These are phyloP conservation scores for Neurospora sp. DNA, from an alignment of 495 filamentous ascomycete species.

Conservation along the genomic window DNA sequence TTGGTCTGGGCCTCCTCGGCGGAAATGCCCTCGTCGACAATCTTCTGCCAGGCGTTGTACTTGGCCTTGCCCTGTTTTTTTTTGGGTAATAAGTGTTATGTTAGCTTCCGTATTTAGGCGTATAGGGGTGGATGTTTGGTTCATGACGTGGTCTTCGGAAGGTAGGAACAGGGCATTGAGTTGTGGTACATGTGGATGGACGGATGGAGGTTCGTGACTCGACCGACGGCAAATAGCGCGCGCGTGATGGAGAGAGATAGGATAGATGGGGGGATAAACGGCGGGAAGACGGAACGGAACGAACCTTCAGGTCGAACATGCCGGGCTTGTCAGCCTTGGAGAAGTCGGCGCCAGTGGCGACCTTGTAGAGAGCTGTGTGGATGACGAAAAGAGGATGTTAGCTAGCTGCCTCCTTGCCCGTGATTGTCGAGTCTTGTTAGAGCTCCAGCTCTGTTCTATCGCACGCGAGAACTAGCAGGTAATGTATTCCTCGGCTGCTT, in stretches of 20 bases:
- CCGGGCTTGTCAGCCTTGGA: slow-evolving; percentile 31
- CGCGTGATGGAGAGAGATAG: neutral
- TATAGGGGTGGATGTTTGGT: slow-evolving; percentile 32
- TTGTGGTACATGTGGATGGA: neutral
- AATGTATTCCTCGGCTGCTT: neutral
- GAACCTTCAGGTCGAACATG: slow-evolving; percentile 50
- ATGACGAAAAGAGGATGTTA: neutral
- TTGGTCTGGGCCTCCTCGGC: slow-evolving; percentile 56
- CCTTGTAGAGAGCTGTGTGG: slow-evolving; percentile 44
- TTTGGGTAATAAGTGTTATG: neutral
- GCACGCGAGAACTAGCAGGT: neutral
- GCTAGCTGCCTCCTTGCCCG: neutral
- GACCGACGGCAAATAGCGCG: neutral
- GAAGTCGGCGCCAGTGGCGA: slow-evolving; percentile 40
- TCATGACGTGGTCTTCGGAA: slow-evolving; percentile 34
- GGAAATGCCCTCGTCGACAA: slow-evolving; percentile 48
- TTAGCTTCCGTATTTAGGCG: neutral
- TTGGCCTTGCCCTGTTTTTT: slow-evolving; percentile 62
- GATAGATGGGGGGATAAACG: neutral
- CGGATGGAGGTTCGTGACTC: neutral
- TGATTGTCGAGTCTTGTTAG: neutral
- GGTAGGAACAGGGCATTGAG: neutral
- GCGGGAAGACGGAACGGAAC: neutral
- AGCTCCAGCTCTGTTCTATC: neutral
- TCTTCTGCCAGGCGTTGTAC: slow-evolving; percentile 60